Percentiles rank a stretch among this genome's conserved stretches.
These are phyloP conservation scores for Boeremia exigua DNA, from an alignment of 2,329 filamentous ascomycete species.

Conservation along the genomic window DNA sequence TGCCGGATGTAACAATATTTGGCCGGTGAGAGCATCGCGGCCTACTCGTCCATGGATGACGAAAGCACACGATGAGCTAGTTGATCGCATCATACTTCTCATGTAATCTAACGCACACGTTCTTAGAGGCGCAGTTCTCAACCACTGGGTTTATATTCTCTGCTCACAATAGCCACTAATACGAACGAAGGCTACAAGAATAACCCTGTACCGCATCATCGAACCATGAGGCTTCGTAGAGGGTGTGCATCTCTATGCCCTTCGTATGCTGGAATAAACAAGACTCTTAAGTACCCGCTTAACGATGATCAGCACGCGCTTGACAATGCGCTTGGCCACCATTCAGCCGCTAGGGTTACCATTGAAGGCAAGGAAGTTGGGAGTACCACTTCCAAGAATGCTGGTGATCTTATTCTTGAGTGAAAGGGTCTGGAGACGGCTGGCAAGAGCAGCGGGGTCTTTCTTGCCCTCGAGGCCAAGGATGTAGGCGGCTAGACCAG, in stretches of 20 bases:
- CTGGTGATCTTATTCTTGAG: slow-evolving; percentile 51
- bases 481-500: slow-evolving; percentile 73
- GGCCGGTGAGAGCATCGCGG: not conserved
- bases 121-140: not conserved
- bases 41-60: not conserved
- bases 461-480: slow-evolving; percentile 58
- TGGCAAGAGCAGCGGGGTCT: slow-evolving; percentile 57
- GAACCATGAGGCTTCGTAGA: not conserved
- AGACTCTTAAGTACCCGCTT: not conserved
- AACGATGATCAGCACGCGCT: not conserved
- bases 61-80: not conserved
- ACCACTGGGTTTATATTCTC: not conserved
- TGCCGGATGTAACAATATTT: not conserved
- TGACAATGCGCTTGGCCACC: not conserved
- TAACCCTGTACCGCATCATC: not conserved
- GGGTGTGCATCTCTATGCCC: not conserved
- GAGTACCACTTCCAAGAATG: slow-evolving; percentile 52
- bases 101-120: not conserved
- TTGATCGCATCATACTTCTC: not conserved
- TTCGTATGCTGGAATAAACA: not conserved
- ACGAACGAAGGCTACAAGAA: not conserved
- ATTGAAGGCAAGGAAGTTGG: slow-evolving; percentile 65
- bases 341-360: slow-evolving; percentile 37
- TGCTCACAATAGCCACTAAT: not conserved
- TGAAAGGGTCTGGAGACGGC: slow-evolving; percentile 54